phyloP scores from a whole-genome alignment of 306 rosid species.

The Prunus campanulata region DNA sequence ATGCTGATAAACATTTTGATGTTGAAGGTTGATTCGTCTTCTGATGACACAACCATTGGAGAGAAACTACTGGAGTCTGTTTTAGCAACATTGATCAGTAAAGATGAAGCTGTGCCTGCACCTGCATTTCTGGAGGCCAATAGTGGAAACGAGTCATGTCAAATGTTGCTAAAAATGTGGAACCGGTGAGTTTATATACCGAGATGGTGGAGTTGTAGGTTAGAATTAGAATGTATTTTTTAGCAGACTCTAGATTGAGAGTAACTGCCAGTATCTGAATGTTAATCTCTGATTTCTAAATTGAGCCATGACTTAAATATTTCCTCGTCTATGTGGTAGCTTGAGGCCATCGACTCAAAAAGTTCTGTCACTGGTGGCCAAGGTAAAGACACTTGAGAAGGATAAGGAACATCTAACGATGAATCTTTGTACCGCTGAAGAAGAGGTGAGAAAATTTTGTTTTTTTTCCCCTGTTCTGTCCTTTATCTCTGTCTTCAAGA shows the following conservation, averaged over 20 bases:
- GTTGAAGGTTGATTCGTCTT: constrained; percentile 52
- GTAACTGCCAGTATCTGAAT: neutral
- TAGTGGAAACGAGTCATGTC: constrained; percentile 51
- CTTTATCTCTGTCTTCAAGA: neutral
- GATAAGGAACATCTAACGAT: constrained; percentile 72
- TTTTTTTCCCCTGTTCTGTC: neutral
- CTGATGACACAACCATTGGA: constrained; percentile 38
- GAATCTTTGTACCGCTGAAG: constrained; percentile 88
- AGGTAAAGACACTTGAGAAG: constrained; percentile 59
- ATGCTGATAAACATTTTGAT: constrained; percentile 16
- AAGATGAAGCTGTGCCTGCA: constrained; percentile 46
- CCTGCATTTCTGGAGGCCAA: constrained; percentile 61
- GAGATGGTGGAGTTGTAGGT: neutral
- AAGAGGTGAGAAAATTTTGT: constrained; percentile 56
- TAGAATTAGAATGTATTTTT: neutral
- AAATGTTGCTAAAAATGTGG: constrained; percentile 65
- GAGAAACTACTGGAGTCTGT: constrained; percentile 63
- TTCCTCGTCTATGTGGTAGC: constrained; percentile 41
- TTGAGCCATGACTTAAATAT: constrained; percentile 1
- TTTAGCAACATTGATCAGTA: constrained; percentile 42
- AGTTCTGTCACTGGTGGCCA: constrained; percentile 62
- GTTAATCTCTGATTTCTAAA: constrained; percentile 1
- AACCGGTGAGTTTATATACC: constrained; percentile 46
- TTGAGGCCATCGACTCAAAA: constrained; percentile 61
- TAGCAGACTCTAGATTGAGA: neutral